These are phyloP conservation scores for Neospora caninum DNA, from an alignment of 169 alveolate genomes.

Conservation along the genomic window DNA sequence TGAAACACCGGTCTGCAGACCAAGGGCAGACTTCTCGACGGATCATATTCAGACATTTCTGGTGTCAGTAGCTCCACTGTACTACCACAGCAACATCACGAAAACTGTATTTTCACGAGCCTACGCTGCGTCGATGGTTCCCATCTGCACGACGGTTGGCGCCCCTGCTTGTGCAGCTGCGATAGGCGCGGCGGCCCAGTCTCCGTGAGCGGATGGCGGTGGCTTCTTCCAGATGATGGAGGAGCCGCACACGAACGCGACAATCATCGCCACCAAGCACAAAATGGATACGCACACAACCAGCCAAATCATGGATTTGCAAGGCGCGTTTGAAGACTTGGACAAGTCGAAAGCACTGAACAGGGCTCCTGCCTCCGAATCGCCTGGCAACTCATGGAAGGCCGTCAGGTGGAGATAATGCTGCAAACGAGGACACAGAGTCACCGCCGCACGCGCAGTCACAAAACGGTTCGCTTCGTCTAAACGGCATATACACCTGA, in stretches of 20 bases:
- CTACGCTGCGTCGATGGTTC: neutral
- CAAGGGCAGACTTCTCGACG: too few relatives aligned
- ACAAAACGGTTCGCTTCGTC: neutral
- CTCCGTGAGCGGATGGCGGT: neutral
- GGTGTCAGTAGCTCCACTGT: too few relatives aligned
- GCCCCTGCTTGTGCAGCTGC: neutral
- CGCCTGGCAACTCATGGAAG: neutral
- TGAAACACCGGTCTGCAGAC: too few relatives aligned
- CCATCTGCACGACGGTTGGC: neutral
- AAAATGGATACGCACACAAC: neutral
- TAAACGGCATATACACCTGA: too few relatives aligned
- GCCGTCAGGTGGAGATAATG: constrained; percentile 12
- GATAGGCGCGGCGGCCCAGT: neutral
- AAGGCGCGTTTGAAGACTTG: neutral
- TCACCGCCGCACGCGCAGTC: neutral
- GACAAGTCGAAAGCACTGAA: neutral
- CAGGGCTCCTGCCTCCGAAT: neutral
- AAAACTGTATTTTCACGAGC: neutral
- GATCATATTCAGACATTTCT: too few relatives aligned
- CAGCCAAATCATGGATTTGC: neutral
- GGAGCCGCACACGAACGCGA: neutral
- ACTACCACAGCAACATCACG: neutral
- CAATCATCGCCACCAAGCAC: neutral
- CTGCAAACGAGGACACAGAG: neutral
- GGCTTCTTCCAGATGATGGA: neutral